These are phyloP conservation scores for Backusella liffmaniae DNA, from an alignment of 192 early-diverging fungal genomes.

Conservation along the genomic window DNA sequence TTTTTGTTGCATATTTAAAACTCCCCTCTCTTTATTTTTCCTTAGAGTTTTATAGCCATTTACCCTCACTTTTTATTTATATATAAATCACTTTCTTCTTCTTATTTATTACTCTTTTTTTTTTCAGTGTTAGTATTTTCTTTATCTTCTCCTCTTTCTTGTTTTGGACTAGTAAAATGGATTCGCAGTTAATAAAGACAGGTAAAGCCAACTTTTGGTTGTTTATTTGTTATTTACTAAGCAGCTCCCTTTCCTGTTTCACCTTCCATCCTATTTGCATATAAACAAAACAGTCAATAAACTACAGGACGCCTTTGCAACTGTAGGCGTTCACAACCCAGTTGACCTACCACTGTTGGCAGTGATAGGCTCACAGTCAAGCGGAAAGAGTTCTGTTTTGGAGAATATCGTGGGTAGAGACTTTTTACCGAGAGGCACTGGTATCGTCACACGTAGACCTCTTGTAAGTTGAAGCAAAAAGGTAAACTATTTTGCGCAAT, in stretches of 20 bases:
- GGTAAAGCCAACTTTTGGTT: slow-evolving; percentile 16
- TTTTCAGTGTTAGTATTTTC: neutral
- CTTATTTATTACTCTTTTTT: neutral
- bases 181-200: slow-evolving; percentile 54
- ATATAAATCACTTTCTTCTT: neutral
- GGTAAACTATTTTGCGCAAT: no score
- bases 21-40: neutral
- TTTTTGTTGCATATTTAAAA: neutral
- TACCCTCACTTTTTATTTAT: neutral
- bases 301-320: slow-evolving; percentile 88
- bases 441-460: slow-evolving; percentile 97
- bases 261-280: neutral
- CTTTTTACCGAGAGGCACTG: slow-evolving; percentile 95
- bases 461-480: slow-evolving; percentile 51
- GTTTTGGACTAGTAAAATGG: slow-evolving; percentile 35
- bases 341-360: slow-evolving; percentile 88
- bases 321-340: slow-evolving; percentile 87
- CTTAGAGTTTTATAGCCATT: neutral
- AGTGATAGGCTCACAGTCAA: slow-evolving; percentile 83
- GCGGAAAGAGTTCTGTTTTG: slow-evolving; percentile 96
- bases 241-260: neutral
- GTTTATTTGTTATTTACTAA: neutral
- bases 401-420: slow-evolving; percentile 99
- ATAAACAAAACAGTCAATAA: slow-evolving; percentile 61
- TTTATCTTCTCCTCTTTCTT: neutral